These are phyloP conservation scores for Aspergillus taichungensis DNA, from an alignment of 495 filamentous ascomycete species.

Conservation along the genomic window DNA sequence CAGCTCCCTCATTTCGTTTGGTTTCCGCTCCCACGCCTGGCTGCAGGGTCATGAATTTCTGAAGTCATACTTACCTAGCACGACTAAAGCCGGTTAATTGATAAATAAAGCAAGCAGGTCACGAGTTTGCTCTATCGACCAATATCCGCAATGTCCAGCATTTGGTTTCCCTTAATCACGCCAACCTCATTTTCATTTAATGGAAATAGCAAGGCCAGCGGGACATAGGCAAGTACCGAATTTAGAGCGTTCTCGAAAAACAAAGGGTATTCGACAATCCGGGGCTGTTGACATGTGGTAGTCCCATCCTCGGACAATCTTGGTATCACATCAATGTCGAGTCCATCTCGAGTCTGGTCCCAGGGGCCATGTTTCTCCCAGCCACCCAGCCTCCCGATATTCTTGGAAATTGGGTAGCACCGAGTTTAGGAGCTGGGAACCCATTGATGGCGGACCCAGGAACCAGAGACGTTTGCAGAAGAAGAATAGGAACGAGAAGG, in stretches of 20 bases:
- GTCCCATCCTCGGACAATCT: not conserved
- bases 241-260: not conserved
- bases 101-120: too few species aligned
- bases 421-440: not conserved
- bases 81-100: too few species aligned
- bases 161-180: too few species aligned
- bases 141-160: too few species aligned
- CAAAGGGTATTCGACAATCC: not conserved
- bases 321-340: slow-evolving; percentile 3
- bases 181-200: too few species aligned
- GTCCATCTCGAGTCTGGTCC: slow-evolving; percentile 11
- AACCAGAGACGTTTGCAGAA: not conserved
- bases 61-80: too few species aligned
- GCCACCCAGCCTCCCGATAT: slow-evolving; percentile 29
- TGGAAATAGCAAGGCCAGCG: too few species aligned
- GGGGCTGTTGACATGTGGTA: not conserved
- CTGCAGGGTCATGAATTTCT: too few species aligned
- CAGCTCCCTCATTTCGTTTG: slow-evolving; percentile 2
- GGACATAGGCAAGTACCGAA: too few species aligned
- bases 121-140: too few species aligned
- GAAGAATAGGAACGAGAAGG: slow-evolving; percentile 7
- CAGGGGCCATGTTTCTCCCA: slow-evolving; percentile 21
- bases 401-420: not conserved
- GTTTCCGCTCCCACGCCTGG: not conserved
- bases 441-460: not conserved